Percentiles rank a stretch among this genome's conserved stretches.
These are phyloP conservation scores for Cercospora zeae-maydis DNA, from an alignment of 2,329 filamentous ascomycete genomes.

Conservation along the genomic window DNA sequence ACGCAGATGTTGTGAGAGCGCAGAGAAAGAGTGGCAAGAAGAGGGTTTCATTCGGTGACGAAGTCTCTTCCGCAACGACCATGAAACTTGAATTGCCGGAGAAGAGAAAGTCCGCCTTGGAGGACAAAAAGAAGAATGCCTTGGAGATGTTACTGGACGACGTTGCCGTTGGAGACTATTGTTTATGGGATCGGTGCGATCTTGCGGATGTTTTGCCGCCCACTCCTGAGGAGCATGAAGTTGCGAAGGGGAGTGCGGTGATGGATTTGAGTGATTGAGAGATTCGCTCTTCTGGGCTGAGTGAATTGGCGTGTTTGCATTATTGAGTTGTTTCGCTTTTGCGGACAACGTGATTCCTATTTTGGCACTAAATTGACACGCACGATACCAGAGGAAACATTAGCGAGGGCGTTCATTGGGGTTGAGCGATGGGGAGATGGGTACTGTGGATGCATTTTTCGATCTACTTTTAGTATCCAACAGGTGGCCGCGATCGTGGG, in stretches of 20 bases:
- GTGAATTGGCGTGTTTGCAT: neutral
- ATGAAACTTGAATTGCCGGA: neutral
- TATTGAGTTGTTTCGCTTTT: neutral
- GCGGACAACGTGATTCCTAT: neutral
- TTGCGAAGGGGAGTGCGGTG: neutral
- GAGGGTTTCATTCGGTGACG: neutral
- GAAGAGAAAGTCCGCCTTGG: neutral
- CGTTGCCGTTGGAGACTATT: conserved; percentile 4
- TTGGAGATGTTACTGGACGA: neutral
- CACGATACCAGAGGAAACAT: neutral
- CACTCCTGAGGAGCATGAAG: neutral
- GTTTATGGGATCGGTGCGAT: conserved; percentile 2
- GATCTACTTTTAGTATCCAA: no score
- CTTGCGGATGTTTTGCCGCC: neutral
- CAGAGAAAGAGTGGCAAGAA: neutral
- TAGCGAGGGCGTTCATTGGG: neutral
- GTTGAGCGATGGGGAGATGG: neutral
- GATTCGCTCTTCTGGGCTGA: neutral
- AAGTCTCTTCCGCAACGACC: neutral
- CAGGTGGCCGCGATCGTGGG: no score
- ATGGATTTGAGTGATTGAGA: neutral
- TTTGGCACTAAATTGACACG: neutral
- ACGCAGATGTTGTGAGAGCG: neutral
- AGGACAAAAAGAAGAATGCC: neutral
- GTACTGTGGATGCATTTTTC: neutral